A percentile compares a stretch with the other conserved stretches of the same genome.
These are phyloP conservation scores for Wickerhamomyces queroliae DNA, from an alignment of 805 yeast species.

Conservation along the genomic window DNA sequence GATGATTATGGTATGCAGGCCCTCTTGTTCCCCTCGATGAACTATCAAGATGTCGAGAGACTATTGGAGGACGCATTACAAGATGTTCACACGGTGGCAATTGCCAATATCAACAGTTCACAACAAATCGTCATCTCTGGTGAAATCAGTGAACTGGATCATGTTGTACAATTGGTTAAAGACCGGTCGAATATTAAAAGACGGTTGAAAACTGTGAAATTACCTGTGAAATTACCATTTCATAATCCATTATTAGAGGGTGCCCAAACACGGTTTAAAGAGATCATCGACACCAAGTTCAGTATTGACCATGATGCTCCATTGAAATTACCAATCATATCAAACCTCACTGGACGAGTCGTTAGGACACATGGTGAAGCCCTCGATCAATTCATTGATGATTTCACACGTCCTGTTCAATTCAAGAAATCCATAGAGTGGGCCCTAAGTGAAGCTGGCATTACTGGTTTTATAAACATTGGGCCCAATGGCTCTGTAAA, in stretches of 20 bases:
- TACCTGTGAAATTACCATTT: conserved; percentile 40
- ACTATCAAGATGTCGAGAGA: conserved; percentile 19
- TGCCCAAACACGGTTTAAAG: conserved; percentile 23
- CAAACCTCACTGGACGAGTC: conserved; percentile 30
- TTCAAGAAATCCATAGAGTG: conserved; percentile 32
- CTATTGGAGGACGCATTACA: conserved; percentile 1
- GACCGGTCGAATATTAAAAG: conserved; percentile 12
- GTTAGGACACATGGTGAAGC: conserved; percentile 20
- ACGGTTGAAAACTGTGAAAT: conserved; percentile 22
- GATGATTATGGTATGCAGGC: conserved; percentile 32
- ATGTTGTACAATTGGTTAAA: conserved; percentile 2
- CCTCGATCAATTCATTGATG: conserved; percentile 28
- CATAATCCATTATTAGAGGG: conserved; percentile 33
- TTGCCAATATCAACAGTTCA: conserved; percentile 37
- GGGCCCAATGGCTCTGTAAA: conserved; percentile 21
- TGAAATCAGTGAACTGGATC: conserved; percentile 10
- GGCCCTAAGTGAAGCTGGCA: conserved; percentile 1
- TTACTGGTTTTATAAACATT: conserved; percentile 11
- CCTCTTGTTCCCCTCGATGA: conserved; percentile 22
- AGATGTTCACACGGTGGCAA: conserved; percentile 15
- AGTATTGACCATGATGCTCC: conserved; percentile 5
- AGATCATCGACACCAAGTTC: conserved; percentile 19
- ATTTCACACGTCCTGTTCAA: conserved; percentile 38
- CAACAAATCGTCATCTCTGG: conserved; percentile 40
- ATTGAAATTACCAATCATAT: conserved; percentile 29